Percentiles rank a stretch among this genome's conserved stretches.
These are phyloP conservation scores for Fragilariopsis cylindrus DNA, from an alignment of 108 stramenopile genomes.

Conservation along the genomic window DNA sequence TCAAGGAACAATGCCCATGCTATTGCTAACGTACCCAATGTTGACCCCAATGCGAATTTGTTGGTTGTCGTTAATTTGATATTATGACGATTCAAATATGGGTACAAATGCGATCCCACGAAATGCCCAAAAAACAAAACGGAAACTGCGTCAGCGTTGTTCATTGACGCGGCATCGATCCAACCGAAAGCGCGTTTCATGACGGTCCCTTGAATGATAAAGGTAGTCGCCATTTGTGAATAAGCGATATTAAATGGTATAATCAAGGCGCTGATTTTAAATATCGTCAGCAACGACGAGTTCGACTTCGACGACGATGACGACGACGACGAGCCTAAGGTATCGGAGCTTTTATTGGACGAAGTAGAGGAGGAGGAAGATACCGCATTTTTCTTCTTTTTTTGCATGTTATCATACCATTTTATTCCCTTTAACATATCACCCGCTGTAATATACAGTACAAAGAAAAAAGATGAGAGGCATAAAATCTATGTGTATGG, in stretches of 20 bases:
- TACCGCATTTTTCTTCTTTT: background rate
- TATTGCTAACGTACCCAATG: constrained; percentile 69
- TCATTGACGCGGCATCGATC: constrained; percentile 85
- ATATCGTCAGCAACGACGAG: constrained; percentile 42
- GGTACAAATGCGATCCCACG: constrained; percentile 67
- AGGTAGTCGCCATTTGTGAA: constrained; percentile 87
- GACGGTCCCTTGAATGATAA: constrained; percentile 84
- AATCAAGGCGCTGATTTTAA: constrained; percentile 52
- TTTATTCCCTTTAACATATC: constrained; percentile 18
- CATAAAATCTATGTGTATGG: background rate
- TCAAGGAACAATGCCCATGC: constrained; percentile 72
- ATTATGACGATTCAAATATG: constrained; percentile 53
- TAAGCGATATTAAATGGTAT: constrained; percentile 88
- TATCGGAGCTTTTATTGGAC: constrained; percentile 4
- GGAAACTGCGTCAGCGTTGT: constrained; percentile 76
- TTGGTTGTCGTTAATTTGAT: constrained; percentile 80
- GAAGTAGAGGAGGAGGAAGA: constrained; percentile 14
- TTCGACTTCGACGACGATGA: background rate
- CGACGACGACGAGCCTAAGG: background rate
- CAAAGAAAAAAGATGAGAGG: background rate
- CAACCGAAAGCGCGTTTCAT: constrained; percentile 73
- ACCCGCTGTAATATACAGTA: background rate
- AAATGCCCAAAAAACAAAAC: constrained; percentile 77
- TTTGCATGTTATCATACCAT: background rate
- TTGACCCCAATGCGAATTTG: constrained; percentile 84